Percentiles rank a stretch among this genome's conserved stretches.
Conservation (phyloP, 164 flowering plant species). For the Cinnamomum micranthum region DNA sequence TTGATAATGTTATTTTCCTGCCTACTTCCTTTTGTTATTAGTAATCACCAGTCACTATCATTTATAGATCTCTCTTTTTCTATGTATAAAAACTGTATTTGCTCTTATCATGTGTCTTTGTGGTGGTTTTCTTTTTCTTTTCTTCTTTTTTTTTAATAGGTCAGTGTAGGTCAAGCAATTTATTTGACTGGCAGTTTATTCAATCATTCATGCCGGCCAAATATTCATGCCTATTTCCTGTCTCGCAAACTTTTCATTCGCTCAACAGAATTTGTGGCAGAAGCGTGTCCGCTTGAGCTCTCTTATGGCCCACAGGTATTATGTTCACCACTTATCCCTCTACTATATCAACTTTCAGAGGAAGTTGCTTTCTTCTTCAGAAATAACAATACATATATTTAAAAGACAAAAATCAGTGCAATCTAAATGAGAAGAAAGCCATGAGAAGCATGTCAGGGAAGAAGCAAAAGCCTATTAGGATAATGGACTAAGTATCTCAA, state of each 20-base stretch:
- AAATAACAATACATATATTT: too few species aligned
- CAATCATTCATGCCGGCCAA: conserved; percentile 93
- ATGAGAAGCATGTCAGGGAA: too few species aligned
- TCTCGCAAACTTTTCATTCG: conserved; percentile 68
- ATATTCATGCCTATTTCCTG: conserved; percentile 75
- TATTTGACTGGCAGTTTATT: conserved; percentile 74
- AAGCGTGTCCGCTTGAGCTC: conserved; percentile 62
- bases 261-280: conserved; percentile 54
- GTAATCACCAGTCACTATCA: too few species aligned
- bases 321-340: background rate
- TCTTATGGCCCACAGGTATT: conserved; percentile 95
- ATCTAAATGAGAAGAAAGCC: too few species aligned
- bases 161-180: conserved; percentile 86
- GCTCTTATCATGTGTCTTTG: conserved; percentile 7
- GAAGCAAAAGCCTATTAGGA: too few species aligned
- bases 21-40: background rate
- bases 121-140: conserved; percentile 13
- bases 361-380: too few species aligned
- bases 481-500: too few species aligned
- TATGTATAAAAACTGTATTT: too few species aligned
- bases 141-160: conserved; percentile 34
- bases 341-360: background rate
- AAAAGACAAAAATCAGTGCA: too few species aligned
- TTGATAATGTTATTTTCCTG: background rate
- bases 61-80: too few species aligned